phyloP scores from a whole-genome alignment of 1,284 basidiomycete genomes.

The Tylopilus sp. region DNA sequence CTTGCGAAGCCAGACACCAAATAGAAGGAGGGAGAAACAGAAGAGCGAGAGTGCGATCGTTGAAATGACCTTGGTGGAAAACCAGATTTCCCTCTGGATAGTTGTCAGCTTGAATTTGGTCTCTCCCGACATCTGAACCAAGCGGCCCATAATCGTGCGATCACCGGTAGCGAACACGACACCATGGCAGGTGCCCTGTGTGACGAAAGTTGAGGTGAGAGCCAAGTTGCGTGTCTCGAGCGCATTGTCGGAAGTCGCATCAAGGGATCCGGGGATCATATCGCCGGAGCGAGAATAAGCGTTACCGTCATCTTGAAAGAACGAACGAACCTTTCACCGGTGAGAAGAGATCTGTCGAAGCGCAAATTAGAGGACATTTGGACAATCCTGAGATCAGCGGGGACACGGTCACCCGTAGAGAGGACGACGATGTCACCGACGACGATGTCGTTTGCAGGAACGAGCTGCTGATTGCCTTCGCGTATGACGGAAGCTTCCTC shows the following conservation, averaged over 20 bases:
- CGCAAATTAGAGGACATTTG: conserved; percentile 62
- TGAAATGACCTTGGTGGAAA: conserved; percentile 61
- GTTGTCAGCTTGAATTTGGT: conserved; percentile 61
- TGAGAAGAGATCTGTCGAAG: conserved; percentile 74
- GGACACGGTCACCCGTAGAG: conserved; percentile 81
- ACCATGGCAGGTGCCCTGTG: conserved; percentile 68
- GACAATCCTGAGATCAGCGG: conserved; percentile 84
- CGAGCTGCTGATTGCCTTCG: conserved; percentile 69
- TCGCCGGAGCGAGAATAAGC: conserved; percentile 43
- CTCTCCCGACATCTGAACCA: conserved; percentile 65
- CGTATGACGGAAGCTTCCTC: conserved; percentile 56
- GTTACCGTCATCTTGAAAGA: background rate
- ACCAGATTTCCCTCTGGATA: conserved; percentile 60
- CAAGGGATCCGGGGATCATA: conserved; percentile 62
- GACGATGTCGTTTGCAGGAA: conserved; percentile 83
- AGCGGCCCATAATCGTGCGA: conserved; percentile 70
- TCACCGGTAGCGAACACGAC: conserved; percentile 71
- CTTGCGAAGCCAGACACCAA: conserved; percentile 57
- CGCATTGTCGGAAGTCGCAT: conserved; percentile 64
- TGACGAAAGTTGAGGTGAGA: conserved; percentile 62
- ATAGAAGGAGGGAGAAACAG: conserved; percentile 53
- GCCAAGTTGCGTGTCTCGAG: conserved; percentile 75
- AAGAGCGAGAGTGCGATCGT: conserved; percentile 54
- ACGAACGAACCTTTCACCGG: conserved; percentile 59
- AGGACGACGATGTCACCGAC: conserved; percentile 87